phyloP scores from a whole-genome alignment of 2,329 filamentous ascomycete genomes.

The Rutstroemia sp. region DNA sequence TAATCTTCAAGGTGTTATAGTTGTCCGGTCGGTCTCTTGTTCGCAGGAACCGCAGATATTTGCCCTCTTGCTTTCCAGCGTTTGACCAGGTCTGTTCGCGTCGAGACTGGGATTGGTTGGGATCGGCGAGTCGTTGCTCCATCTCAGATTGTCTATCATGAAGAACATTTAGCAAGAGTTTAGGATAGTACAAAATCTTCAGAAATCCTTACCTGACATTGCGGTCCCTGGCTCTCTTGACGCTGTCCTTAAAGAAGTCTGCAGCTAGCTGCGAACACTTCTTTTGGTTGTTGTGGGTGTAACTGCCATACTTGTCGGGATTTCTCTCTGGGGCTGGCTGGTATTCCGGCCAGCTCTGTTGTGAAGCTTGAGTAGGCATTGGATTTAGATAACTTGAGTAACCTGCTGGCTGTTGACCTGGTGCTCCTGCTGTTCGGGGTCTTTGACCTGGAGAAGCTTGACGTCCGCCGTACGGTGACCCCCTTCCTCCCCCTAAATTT shows the following conservation, averaged over 20 bases:
- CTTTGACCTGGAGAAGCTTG: conserved; percentile 62
- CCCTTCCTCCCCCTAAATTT: conserved; percentile 72
- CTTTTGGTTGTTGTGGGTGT: conserved; percentile 63
- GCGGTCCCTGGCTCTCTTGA: conserved; percentile 88
- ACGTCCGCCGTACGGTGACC: conserved; percentile 61
- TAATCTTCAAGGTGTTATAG: conserved; percentile 95
- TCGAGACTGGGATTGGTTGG: conserved; percentile 63
- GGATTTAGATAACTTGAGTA: conserved; percentile 63
- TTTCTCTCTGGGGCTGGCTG: conserved; percentile 76
- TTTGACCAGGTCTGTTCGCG: conserved; percentile 81
- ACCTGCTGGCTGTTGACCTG: conserved; percentile 45
- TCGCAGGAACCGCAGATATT: conserved; percentile 87
- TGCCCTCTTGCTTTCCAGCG: conserved; percentile 80
- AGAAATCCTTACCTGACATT: conserved; percentile 68
- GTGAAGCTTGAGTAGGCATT: conserved; percentile 51
- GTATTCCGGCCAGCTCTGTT: conserved; percentile 60
- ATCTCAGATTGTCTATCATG: conserved; percentile 74
- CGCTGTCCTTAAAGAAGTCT: conserved; percentile 98
- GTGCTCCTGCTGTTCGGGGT: conserved; percentile 74
- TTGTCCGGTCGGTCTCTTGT: conserved; percentile 92
- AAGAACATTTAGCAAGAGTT: neutral
- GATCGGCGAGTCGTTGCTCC: conserved; percentile 75
- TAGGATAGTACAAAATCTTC: neutral
- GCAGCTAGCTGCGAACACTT: conserved; percentile 65
- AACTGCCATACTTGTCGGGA: conserved; percentile 66